phyloP scores from a whole-genome alignment of 2,329 filamentous ascomycete species.

The Paecilomyces formosus region DNA sequence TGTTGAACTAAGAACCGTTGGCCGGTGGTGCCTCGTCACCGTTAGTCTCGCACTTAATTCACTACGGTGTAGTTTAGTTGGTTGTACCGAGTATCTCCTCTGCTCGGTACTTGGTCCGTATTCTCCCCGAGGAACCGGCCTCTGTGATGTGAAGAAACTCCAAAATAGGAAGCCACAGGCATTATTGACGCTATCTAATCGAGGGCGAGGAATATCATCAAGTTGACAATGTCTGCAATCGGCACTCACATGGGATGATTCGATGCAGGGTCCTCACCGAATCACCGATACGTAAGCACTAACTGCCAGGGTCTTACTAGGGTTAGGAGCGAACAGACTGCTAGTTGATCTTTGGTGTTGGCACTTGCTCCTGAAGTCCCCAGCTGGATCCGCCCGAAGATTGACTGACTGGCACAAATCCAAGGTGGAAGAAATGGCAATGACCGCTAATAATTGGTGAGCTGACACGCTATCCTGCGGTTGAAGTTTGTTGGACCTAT shows the following conservation, averaged over 20 bases:
- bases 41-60: not conserved
- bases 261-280: not conserved
- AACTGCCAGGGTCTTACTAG: not conserved
- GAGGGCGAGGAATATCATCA: not conserved
- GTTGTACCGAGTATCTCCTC: not conserved
- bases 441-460: no score
- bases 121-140: not conserved
- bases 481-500: no score
- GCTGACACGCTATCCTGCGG: no score
- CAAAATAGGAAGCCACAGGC: not conserved
- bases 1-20: not conserved
- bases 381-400: not conserved
- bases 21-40: not conserved
- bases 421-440: not conserved
- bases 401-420: not conserved
- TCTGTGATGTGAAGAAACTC: not conserved
- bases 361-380: not conserved
- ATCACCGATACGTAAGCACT: not conserved
- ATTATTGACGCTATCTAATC: not conserved
- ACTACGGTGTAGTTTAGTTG: not conserved
- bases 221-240: not conserved
- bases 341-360: not conserved
- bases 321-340: not conserved
- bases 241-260: not conserved
- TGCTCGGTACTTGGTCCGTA: not conserved